These are phyloP conservation scores for Sporothrix phasma DNA, from an alignment of 2,329 filamentous ascomycete species.

Conservation along the genomic window DNA sequence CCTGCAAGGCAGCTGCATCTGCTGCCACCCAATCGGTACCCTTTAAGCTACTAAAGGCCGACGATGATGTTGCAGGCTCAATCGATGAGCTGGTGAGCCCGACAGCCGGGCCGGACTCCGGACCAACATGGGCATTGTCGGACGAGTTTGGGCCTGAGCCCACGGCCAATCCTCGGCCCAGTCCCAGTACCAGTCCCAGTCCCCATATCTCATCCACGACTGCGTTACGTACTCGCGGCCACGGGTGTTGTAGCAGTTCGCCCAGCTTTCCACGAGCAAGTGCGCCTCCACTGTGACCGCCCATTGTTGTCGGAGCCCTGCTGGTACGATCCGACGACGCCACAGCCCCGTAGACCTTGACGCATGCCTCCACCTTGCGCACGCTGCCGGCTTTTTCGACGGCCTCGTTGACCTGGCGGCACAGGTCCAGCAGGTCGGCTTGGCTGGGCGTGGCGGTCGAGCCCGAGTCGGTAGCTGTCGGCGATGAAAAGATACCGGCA, in stretches of 20 bases:
- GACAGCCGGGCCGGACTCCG: not conserved
- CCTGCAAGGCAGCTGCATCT: slow-evolving; percentile 36
- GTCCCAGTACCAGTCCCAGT: slow-evolving; percentile 24
- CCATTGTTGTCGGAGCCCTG: slow-evolving; percentile 22
- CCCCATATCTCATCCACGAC: slow-evolving; percentile 54
- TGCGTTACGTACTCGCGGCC: slow-evolving; percentile 57
- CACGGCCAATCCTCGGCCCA: slow-evolving; percentile 17
- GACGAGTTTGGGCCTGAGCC: slow-evolving; percentile 11
- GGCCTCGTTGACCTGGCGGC: slow-evolving; percentile 62
- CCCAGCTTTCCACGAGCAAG: slow-evolving; percentile 58
- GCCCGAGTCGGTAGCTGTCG: no score
- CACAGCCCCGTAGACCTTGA: slow-evolving; percentile 69
- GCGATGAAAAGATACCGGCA: slow-evolving; percentile 35
- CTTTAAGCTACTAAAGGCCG: slow-evolving; percentile 28
- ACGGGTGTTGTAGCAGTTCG: slow-evolving; percentile 69
- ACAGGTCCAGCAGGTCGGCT: slow-evolving; percentile 47
- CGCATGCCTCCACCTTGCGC: slow-evolving; percentile 67
- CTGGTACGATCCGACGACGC: slow-evolving; percentile 27
- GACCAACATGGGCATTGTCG: no score
- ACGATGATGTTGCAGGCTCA: not conserved
- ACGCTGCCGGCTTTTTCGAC: slow-evolving; percentile 78
- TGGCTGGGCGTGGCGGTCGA: slow-evolving; percentile 21
- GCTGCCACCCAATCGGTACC: slow-evolving; percentile 49
- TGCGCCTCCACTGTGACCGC: slow-evolving; percentile 33
- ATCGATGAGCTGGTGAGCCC: not conserved